A percentile compares a stretch with the other conserved stretches of the same genome.
Conservation (phyloP, 345 rosid genomes). For the Citropsis articulata region DNA sequence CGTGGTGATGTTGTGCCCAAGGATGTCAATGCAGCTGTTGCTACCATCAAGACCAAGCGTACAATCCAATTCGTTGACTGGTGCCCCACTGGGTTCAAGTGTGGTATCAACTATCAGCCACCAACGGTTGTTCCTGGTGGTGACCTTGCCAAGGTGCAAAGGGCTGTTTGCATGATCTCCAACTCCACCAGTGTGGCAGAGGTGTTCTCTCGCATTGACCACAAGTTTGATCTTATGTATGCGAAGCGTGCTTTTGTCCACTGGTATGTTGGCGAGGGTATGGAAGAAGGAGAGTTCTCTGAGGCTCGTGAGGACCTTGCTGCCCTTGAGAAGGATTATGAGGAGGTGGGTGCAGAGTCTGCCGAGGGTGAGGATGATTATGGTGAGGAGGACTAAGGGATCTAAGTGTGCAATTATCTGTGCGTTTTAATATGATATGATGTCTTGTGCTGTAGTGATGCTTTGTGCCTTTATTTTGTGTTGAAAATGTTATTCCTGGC, state of each 20-base stretch:
- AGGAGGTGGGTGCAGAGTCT: constrained; percentile 79
- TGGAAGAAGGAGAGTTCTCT: constrained; percentile 82
- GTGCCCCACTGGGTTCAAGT: constrained; percentile 85
- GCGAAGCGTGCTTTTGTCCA: constrained; percentile 76
- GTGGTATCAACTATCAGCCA: constrained; percentile 77
- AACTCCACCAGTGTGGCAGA: constrained; percentile 81
- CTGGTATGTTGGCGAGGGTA: constrained; percentile 85
- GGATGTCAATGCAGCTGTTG: constrained; percentile 73
- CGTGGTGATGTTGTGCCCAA: constrained; percentile 81
- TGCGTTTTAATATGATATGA: background rate
- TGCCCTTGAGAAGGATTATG: constrained; percentile 73
- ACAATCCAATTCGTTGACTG: constrained; percentile 77
- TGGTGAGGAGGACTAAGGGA: constrained; percentile 44
- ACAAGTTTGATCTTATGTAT: constrained; percentile 76
- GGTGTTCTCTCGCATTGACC: constrained; percentile 72
- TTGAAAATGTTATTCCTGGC: background rate
- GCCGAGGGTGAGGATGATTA: constrained; percentile 69
- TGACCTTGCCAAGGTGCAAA: constrained; percentile 74
- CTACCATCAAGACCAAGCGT: constrained; percentile 71
- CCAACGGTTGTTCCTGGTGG: constrained; percentile 85
- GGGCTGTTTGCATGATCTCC: constrained; percentile 81
- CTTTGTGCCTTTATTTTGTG: background rate
- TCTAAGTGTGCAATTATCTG: background rate
- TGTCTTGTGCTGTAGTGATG: background rate
- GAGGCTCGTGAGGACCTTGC: constrained; percentile 86